Percentiles rank a stretch among this genome's conserved stretches.
These are phyloP conservation scores for Trichoderma sp. DNA, from an alignment of 2,329 filamentous ascomycete species.

Conservation along the genomic window DNA sequence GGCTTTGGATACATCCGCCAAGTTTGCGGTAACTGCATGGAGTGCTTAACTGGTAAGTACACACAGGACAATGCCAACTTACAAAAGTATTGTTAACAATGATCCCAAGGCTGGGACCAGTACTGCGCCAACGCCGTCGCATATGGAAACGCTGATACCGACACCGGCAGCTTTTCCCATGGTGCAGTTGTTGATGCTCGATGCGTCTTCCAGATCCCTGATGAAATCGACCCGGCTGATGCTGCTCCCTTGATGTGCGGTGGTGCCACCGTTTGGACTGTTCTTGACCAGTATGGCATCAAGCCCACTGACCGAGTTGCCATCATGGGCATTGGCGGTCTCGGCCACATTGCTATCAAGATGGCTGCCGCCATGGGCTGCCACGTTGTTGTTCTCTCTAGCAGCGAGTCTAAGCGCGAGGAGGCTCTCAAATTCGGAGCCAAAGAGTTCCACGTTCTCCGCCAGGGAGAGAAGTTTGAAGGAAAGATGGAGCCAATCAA, in stretches of 20 bases:
- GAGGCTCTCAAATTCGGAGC: conserved; percentile 58
- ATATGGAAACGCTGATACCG: conserved; percentile 48
- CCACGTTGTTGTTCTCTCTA: conserved; percentile 59
- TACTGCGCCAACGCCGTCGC: conserved; percentile 43
- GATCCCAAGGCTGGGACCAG: conserved; percentile 42
- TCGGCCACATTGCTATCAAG: conserved; percentile 66
- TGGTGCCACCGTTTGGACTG: conserved; percentile 66
- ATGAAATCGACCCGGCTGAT: conserved; percentile 38
- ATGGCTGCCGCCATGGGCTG: conserved; percentile 65
- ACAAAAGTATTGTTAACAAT: conserved; percentile 36
- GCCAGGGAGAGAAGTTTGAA: conserved; percentile 49
- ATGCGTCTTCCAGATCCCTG: conserved; percentile 51
- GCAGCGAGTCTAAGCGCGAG: conserved; percentile 48
- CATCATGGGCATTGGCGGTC: conserved; percentile 65
- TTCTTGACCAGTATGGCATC: conserved; percentile 58
- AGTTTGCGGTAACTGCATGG: conserved; percentile 10
- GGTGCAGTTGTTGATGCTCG: conserved; percentile 30
- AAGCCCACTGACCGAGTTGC: conserved; percentile 68
- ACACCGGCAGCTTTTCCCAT: conserved; percentile 32
- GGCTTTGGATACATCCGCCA: conserved; percentile 46
- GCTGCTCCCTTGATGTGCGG: conserved; percentile 67
- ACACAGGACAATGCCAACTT: conserved; percentile 43
- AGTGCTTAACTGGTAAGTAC: conserved; percentile 10
- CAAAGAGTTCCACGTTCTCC: conserved; percentile 44
- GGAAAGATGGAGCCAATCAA: conserved; percentile 56